Evolutionary conservation across 2,329 filamentous ascomycete species (phyloP).

Genomic region (Thermochaetoides dissita): DNA sequence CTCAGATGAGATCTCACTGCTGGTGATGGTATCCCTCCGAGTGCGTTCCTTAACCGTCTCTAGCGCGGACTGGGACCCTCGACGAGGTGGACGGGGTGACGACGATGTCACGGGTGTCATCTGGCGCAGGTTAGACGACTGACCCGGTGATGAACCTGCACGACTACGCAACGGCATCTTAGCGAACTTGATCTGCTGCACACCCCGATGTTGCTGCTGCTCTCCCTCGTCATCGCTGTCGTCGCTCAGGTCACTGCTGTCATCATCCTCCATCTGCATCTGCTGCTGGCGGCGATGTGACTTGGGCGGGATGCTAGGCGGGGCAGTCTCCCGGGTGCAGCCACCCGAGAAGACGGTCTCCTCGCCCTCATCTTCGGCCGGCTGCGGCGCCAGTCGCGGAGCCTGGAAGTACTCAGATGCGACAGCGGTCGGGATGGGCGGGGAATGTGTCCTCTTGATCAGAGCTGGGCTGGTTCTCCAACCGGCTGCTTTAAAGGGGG

Average conservation of each 20-base stretch:
- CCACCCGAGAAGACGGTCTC: conserved; percentile 60
- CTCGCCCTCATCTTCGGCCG: conserved; percentile 57
- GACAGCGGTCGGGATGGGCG: conserved; percentile 70
- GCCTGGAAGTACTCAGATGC: conserved; percentile 75
- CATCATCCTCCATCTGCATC: conserved; percentile 69
- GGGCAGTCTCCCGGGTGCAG: conserved; percentile 53
- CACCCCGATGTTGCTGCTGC: conserved; percentile 38
- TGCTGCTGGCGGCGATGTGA: conserved; percentile 55
- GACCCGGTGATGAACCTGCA: conserved; percentile 76
- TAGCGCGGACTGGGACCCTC: conserved; percentile 58
- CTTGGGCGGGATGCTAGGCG: conserved; percentile 52
- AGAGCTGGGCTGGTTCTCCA: conserved; percentile 63
- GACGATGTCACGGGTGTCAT: conserved; percentile 27
- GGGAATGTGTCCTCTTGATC: conserved; percentile 72
- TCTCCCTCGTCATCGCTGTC: conserved; percentile 70
- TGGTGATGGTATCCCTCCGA: conserved; percentile 63
- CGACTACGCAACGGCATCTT: conserved; percentile 85
- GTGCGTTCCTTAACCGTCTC: conserved; percentile 57
- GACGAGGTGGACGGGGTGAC: conserved; percentile 37
- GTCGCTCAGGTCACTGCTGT: conserved; percentile 73
- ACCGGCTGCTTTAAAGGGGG: conserved; percentile 68
- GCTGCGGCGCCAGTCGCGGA: conserved; percentile 46
- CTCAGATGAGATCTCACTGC: conserved; percentile 71
- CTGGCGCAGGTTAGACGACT: conserved; percentile 49
- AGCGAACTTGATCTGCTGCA: conserved; percentile 85